Conservation (phyloP, 2,329 filamentous ascomycete genomes). For the Tricladium varicosporioides region DNA sequence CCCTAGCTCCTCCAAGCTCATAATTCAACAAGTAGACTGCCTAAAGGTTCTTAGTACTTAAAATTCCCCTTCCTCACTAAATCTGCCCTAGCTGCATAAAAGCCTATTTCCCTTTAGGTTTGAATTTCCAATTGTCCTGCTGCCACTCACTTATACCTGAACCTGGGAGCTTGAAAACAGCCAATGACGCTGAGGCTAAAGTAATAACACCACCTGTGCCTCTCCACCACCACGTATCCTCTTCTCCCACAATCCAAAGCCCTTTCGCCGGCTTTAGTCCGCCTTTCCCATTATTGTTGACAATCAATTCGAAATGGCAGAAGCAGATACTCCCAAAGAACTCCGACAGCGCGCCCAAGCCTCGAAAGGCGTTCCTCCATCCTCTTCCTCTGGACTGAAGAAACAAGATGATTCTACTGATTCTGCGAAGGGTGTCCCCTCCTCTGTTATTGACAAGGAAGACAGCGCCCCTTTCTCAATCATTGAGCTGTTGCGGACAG, state of each 20-base stretch:
- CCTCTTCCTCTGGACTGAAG: slow-evolving; percentile 5
- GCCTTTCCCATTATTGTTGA: background rate
- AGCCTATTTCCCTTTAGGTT: no score
- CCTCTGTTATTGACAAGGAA: slow-evolving; percentile 25
- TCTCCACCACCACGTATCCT: background rate
- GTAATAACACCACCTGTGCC: slow-evolving; percentile 14
- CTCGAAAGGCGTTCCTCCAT: background rate
- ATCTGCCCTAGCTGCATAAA: no score
- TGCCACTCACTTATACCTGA: no score
- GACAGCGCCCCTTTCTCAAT: slow-evolving; percentile 25
- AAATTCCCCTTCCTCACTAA: background rate
- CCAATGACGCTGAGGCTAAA: slow-evolving; percentile 18
- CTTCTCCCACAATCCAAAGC: background rate
- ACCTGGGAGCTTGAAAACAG: background rate
- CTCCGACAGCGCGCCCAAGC: background rate
- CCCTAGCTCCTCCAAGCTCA: background rate
- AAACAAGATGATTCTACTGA: background rate
- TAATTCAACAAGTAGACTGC: no score
- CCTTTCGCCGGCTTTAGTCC: background rate
- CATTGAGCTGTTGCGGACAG: slow-evolving; percentile 26
- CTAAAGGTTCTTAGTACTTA: background rate
- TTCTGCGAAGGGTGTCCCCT: background rate
- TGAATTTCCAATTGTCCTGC: no score
- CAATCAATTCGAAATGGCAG: background rate
- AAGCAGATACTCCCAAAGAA: background rate